Percentiles rank a stretch among this genome's conserved stretches.
Conservation (phyloP, 2,329 filamentous ascomycete species). For the Alternaria metachromatica region DNA sequence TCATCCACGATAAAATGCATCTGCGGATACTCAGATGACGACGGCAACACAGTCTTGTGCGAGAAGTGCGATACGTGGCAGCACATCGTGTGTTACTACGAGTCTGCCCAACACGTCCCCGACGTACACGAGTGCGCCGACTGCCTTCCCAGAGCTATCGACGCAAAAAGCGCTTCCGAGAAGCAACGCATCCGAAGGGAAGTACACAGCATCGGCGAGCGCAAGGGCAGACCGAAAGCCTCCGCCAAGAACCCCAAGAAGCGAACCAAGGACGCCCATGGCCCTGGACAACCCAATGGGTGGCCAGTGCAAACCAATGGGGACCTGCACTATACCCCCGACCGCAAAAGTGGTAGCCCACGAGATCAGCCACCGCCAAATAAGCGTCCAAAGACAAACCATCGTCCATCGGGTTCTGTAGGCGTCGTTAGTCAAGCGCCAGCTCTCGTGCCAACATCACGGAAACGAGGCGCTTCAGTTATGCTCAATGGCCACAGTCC, state of each 20-base stretch:
- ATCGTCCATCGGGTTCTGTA: constrained; percentile 78
- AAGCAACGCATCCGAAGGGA: constrained; percentile 70
- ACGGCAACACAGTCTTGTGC: constrained; percentile 97
- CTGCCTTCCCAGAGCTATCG: constrained; percentile 79
- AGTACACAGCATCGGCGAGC: constrained; percentile 60
- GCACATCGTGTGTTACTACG: constrained; percentile 97
- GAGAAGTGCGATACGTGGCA: constrained; percentile 97
- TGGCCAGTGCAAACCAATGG: constrained; percentile 63
- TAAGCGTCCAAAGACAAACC: constrained; percentile 83
- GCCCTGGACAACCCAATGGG: constrained; percentile 70
- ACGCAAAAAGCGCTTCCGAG: constrained; percentile 76
- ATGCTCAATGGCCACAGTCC: constrained; percentile 73
- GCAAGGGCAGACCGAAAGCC: constrained; percentile 77
- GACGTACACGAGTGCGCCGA: constrained; percentile 86
- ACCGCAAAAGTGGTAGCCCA: constrained; percentile 58
- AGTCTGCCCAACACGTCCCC: constrained; percentile 72
- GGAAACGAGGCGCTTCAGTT: constrained; percentile 67
- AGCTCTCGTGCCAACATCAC: constrained; percentile 66
- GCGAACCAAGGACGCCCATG: constrained; percentile 73
- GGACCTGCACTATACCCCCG: constrained; percentile 58
- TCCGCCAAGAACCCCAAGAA: constrained; percentile 86
- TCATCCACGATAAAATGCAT: constrained; percentile 98
- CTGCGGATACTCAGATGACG: constrained; percentile 90
- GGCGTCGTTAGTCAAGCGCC: constrained; percentile 71
- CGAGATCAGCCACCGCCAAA: constrained; percentile 65